Evolutionary conservation across 768 basidiomycete species (phyloP).

Genomic region (Pholiota molesta): DNA sequence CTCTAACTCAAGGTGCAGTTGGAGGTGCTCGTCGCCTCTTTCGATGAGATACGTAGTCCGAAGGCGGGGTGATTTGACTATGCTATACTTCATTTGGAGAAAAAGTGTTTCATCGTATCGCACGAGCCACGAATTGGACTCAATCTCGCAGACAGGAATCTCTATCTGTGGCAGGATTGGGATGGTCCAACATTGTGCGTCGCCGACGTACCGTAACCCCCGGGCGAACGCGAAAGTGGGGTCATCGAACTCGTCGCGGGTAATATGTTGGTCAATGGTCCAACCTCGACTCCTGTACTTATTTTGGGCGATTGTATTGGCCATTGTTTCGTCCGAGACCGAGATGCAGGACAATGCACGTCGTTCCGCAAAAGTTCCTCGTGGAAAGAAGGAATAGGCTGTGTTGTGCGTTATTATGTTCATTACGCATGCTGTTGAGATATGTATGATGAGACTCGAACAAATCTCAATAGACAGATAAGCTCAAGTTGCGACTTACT

Average conservation of each 20-base stretch:
- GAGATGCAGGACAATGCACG: background rate
- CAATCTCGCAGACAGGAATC: conserved; percentile 1
- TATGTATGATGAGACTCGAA: background rate
- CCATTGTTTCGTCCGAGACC: background rate
- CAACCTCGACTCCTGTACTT: conserved; percentile 45
- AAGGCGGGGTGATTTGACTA: background rate
- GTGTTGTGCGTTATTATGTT: conserved; percentile 44
- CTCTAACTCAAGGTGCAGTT: background rate
- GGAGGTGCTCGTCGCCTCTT: background rate
- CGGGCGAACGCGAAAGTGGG: conserved; percentile 21
- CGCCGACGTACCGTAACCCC: conserved; percentile 31
- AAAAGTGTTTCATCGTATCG: background rate
- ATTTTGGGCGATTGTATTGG: conserved; percentile 12
- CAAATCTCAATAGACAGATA: too few relatives aligned
- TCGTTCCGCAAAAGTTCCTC: conserved; percentile 38
- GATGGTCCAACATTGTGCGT: conserved; percentile 32
- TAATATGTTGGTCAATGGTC: conserved; percentile 17
- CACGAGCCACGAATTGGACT: conserved; percentile 12
- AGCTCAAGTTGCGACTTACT: conserved; percentile 35
- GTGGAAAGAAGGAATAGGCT: conserved; percentile 45
- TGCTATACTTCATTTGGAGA: background rate
- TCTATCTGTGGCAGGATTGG: conserved; percentile 22
- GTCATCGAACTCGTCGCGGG: conserved; percentile 11
- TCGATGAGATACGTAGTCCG: background rate
- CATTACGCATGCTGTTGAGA: conserved; percentile 14